Evolutionary conservation across 2,329 filamentous ascomycete genomes (phyloP).

Genomic region (Ascochyta koolunga): DNA sequence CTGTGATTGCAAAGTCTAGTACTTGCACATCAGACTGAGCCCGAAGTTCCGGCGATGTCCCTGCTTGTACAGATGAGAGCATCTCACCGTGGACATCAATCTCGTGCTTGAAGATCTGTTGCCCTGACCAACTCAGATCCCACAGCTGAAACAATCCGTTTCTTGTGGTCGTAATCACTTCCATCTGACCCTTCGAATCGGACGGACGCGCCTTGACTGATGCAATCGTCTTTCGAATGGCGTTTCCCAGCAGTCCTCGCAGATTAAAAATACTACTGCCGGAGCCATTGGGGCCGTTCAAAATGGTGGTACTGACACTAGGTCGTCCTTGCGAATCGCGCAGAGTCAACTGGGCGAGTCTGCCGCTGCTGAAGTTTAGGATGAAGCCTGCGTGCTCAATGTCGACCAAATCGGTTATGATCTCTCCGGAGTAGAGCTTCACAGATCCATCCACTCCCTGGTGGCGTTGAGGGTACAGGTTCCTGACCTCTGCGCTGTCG

Average conservation of each 20-base stretch:
- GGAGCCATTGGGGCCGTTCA: constrained; percentile 63
- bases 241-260: constrained; percentile 73
- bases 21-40: constrained; percentile 69
- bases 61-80: constrained; percentile 64
- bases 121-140: constrained; percentile 87
- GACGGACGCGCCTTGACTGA: constrained; percentile 78
- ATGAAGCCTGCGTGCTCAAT: constrained; percentile 89
- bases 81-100: constrained; percentile 72
- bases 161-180: constrained; percentile 78
- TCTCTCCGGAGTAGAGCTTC: constrained; percentile 78
- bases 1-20: constrained; percentile 77
- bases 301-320: constrained; percentile 75
- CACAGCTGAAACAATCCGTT: constrained; percentile 82
- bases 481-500: constrained; percentile 82
- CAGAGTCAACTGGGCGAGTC: constrained; percentile 84
- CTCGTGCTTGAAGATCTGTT: constrained; percentile 75
- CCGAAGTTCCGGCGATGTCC: constrained; percentile 55
- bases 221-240: constrained; percentile 76
- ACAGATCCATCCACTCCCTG: constrained; percentile 79
- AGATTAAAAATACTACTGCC: constrained; percentile 81
- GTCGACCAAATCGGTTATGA: constrained; percentile 76
- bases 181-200: constrained; percentile 78
- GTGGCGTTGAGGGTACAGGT: constrained; percentile 80
- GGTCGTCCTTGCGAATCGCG: constrained; percentile 88
- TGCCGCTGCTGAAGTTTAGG: constrained; percentile 81